Evolutionary conservation across 164 flowering plant species (phyloP).

Genomic region (Nymphaea thermarum): DNA sequence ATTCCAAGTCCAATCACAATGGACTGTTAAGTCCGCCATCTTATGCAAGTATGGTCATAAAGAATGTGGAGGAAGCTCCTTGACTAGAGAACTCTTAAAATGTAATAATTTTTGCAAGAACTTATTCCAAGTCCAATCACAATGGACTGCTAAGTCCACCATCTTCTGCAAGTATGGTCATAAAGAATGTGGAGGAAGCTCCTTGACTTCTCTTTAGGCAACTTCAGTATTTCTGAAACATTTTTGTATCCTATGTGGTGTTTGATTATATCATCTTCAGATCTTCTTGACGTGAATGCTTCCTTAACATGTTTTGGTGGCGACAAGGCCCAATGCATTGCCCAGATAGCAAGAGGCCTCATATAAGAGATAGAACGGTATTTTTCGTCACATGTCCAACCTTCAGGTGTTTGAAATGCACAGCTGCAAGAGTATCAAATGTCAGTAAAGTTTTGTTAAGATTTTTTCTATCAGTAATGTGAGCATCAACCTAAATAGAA

Average conservation of each 20-base stretch:
- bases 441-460: too few species aligned
- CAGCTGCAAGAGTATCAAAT: constrained; percentile 23
- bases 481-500: too few species aligned
- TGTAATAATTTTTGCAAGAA: too few species aligned
- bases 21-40: constrained; percentile 2
- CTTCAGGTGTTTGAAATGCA: constrained; percentile 91
- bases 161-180: constrained; percentile 57
- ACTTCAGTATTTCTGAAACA: constrained; percentile 57
- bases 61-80: constrained; percentile 33
- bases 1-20: too few species aligned
- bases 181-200: constrained; percentile 36
- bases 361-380: constrained; percentile 65
- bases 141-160: not conserved
- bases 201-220: constrained; percentile 40
- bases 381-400: constrained; percentile 52
- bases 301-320: constrained; percentile 22
- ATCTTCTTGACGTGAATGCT: constrained; percentile 14
- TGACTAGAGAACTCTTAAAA: constrained; percentile 3
- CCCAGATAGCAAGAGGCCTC: constrained; percentile 95
- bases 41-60: constrained; percentile 60
- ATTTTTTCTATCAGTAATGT: too few species aligned
- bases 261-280: constrained; percentile 12
- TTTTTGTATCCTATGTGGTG: constrained; percentile 46
- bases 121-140: too few species aligned
- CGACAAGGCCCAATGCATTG: constrained; percentile 87